Evolutionary conservation across 805 yeast genomes (phyloP).

Genomic region (Nakazawaea ernobii): DNA sequence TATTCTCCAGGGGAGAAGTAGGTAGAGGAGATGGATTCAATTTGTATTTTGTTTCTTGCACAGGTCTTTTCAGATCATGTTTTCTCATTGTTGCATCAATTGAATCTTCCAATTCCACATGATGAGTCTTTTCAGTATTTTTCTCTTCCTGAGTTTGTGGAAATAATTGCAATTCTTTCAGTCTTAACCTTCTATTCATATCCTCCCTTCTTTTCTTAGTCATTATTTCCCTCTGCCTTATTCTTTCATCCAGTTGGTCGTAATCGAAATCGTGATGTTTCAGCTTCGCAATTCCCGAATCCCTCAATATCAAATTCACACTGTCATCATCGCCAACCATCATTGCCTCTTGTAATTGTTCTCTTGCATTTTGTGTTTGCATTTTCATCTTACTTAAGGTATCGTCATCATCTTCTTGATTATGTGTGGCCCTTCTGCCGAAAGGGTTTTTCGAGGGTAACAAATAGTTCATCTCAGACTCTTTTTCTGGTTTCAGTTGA

Average conservation of each 20-base stretch:
- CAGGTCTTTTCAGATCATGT: neutral
- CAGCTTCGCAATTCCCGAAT: constrained; percentile 1
- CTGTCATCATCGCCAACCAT: constrained; percentile 3
- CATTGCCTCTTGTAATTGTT: neutral
- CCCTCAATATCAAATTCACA: constrained; percentile 4
- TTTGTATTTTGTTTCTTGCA: neutral
- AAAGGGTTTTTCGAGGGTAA: neutral
- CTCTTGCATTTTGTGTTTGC: constrained; percentile 1
- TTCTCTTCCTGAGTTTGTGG: neutral
- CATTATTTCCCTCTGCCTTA: constrained; percentile 1
- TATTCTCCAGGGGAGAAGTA: constrained; percentile 6
- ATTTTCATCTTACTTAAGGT: neutral
- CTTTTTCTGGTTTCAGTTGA: neutral
- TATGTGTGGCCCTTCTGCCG: neutral
- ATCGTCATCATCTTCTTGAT: neutral
- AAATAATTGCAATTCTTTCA: constrained; percentile 7
- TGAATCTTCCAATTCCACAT: neutral
- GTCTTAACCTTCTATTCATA: constrained; percentile 1
- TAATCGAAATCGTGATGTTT: constrained; percentile 1
- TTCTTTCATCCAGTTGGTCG: neutral
- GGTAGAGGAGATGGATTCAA: constrained; percentile 10
- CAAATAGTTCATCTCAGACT: neutral
- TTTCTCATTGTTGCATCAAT: constrained; percentile 9
- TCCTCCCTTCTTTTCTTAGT: neutral
- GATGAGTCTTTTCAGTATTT: neutral